phyloP scores from a whole-genome alignment of 1,284 basidiomycete species.

The Taiwanofungus camphoratus region DNA sequence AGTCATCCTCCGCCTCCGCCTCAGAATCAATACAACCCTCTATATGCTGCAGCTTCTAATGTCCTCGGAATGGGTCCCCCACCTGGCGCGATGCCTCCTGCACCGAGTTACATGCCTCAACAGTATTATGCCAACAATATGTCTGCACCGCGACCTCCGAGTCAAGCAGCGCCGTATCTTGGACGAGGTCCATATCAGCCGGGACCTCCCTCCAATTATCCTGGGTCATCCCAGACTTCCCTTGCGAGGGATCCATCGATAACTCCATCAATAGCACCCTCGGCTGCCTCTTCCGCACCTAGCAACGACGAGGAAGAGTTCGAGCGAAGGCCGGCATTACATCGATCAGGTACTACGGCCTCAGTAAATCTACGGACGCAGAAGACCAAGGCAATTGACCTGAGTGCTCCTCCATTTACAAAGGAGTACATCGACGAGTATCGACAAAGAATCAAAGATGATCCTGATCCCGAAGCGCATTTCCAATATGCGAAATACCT shows the following conservation, averaged over 20 bases:
- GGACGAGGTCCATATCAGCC: constrained; percentile 21
- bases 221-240: constrained; percentile 14
- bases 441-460: constrained; percentile 92
- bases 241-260: constrained; percentile 13
- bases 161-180: constrained; percentile 17
- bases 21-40: constrained; percentile 42
- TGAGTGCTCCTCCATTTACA: constrained; percentile 84
- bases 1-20: constrained; percentile 21
- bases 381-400: constrained; percentile 79
- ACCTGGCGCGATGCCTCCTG: constrained; percentile 25
- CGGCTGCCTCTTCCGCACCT: constrained; percentile 27
- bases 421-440: constrained; percentile 98
- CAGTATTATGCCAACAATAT: constrained; percentile 6
- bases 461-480: constrained; percentile 98
- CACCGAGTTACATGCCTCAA: constrained; percentile 2
- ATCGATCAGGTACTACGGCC: constrained; percentile 50
- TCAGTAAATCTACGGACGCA: constrained; percentile 58
- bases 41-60: constrained; percentile 72
- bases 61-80: constrained; percentile 73
- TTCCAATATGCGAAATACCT: constrained; percentile 97
- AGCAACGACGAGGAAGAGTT: constrained; percentile 36
- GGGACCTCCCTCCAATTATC: constrained; percentile 16
- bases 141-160: constrained; percentile 11
- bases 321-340: constrained; percentile 49
- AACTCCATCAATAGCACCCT: constrained; percentile 18